phyloP scores from a whole-genome alignment of 176 grass and related monocot genomes.

The Cenchrus purpureus region DNA sequence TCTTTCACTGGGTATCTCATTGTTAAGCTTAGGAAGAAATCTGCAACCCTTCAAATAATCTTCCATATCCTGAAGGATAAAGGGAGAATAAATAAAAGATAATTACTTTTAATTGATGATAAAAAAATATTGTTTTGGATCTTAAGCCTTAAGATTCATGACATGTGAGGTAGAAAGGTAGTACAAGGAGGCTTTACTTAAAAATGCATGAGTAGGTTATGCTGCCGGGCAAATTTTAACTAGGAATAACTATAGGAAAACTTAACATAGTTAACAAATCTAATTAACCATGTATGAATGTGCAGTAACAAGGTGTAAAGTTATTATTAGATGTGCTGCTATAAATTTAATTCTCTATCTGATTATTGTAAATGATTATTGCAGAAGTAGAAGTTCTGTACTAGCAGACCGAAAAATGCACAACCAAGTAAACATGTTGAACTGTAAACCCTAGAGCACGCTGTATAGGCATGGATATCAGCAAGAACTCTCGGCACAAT shows the following conservation, averaged over 20 bases:
- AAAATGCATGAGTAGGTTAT: neutral
- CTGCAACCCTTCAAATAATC: slow-evolving; percentile 89
- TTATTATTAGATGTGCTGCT: neutral
- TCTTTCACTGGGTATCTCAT: slow-evolving; percentile 76
- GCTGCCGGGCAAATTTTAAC: neutral
- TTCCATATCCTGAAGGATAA: slow-evolving; percentile 71
- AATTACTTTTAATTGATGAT: slow-evolving; percentile 6
- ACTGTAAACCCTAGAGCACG: slow-evolving; percentile 3
- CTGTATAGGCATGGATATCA: neutral
- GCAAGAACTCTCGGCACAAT: neutral
- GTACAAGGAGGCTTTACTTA: neutral
- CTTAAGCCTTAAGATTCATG: neutral
- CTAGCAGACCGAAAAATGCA: slow-evolving; percentile 4
- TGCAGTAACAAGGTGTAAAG: neutral
- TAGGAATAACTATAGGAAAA: neutral
- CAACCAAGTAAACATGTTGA: slow-evolving; percentile 8
- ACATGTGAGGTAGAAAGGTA: neutral
- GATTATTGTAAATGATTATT: neutral
- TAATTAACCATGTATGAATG: neutral
- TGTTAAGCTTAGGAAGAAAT: slow-evolving; percentile 97
- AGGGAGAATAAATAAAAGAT: slow-evolving; percentile 15
- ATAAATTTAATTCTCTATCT: neutral
- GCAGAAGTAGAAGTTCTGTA: neutral
- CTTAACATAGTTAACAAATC: neutral
- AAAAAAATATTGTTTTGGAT: neutral